Evolutionary conservation across 495 filamentous ascomycete species (phyloP).

Genomic region (Lentithecium fluviatile): DNA sequence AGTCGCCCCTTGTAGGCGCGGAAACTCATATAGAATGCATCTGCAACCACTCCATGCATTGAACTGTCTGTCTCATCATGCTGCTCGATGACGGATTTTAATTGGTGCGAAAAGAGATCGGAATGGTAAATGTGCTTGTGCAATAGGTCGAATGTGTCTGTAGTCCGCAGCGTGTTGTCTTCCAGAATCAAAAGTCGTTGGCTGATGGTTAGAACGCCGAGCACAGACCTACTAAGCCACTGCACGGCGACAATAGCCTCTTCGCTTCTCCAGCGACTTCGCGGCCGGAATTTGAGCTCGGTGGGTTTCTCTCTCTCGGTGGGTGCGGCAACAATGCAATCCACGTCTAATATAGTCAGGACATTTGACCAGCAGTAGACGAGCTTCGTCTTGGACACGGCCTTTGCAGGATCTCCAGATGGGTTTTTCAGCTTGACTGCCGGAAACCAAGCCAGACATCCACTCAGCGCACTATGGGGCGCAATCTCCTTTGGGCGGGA

Average conservation of each 20-base stretch:
- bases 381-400: conserved; percentile 74
- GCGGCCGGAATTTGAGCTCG: conserved; percentile 71
- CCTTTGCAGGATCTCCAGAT: conserved; percentile 52
- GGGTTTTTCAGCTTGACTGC: conserved; percentile 84
- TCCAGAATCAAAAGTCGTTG: conserved; percentile 91
- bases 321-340: conserved; percentile 56
- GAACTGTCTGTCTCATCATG: conserved; percentile 82
- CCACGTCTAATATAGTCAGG: conserved; percentile 84
- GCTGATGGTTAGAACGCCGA: conserved; percentile 88
- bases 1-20: conserved; percentile 90
- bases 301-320: conserved; percentile 69
- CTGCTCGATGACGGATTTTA: conserved; percentile 80
- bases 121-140: conserved; percentile 89
- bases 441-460: conserved; percentile 95
- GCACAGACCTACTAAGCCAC: conserved; percentile 91
- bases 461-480: conserved; percentile 85
- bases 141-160: conserved; percentile 89
- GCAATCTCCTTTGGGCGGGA: conserved; percentile 85
- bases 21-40: conserved; percentile 98
- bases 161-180: conserved; percentile 77
- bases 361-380: conserved; percentile 98
- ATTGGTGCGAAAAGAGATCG: conserved; percentile 81
- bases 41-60: conserved; percentile 94
- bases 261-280: conserved; percentile 88
- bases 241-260: conserved; percentile 96